A percentile compares a stretch with the other conserved stretches of the same genome.
These are phyloP conservation scores for Apiotrichum porosum DNA, from an alignment of 1,284 basidiomycete genomes.

Conservation along the genomic window DNA sequence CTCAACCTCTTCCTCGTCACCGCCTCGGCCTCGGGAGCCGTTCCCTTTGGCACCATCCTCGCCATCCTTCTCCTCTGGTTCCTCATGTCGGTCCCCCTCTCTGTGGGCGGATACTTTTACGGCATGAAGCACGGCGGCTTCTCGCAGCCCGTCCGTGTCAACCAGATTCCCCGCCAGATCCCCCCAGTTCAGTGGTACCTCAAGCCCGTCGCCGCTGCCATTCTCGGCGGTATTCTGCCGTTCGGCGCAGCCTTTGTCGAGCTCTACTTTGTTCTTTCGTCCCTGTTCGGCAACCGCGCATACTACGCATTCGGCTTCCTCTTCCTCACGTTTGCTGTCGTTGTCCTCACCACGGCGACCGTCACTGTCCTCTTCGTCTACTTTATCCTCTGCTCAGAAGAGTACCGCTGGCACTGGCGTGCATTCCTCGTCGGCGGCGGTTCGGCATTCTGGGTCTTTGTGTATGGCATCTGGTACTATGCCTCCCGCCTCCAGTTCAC, in stretches of 20 bases:
- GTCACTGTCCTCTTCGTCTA: constrained; percentile 87
- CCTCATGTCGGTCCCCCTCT: constrained; percentile 79
- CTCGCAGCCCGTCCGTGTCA: constrained; percentile 76
- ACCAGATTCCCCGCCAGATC: constrained; percentile 88
- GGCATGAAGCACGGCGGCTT: constrained; percentile 78
- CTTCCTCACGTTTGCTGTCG: constrained; percentile 78
- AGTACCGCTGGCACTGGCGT: constrained; percentile 98
- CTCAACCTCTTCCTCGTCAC: constrained; percentile 81
- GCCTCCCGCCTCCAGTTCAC: constrained; percentile 74
- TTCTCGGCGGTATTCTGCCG: constrained; percentile 86
- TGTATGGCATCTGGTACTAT: constrained; percentile 73
- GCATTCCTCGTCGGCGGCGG: constrained; percentile 92
- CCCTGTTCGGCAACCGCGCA: constrained; percentile 86
- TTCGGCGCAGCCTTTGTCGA: constrained; percentile 96
- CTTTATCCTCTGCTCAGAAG: constrained; percentile 90
- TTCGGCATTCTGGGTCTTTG: constrained; percentile 85
- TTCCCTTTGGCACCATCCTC: constrained; percentile 90
- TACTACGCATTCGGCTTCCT: constrained; percentile 97
- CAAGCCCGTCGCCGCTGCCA: constrained; percentile 66
- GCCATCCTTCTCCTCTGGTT: constrained; percentile 92
- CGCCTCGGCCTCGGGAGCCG: constrained; percentile 86
- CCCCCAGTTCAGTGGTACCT: constrained; percentile 80
- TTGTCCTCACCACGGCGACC: constrained; percentile 81
- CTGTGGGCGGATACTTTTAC: constrained; percentile 57
- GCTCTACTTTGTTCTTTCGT: constrained; percentile 88